These are phyloP conservation scores for Fraxinus cuspidata DNA, from an alignment of 257 asterid species.

Conservation along the genomic window DNA sequence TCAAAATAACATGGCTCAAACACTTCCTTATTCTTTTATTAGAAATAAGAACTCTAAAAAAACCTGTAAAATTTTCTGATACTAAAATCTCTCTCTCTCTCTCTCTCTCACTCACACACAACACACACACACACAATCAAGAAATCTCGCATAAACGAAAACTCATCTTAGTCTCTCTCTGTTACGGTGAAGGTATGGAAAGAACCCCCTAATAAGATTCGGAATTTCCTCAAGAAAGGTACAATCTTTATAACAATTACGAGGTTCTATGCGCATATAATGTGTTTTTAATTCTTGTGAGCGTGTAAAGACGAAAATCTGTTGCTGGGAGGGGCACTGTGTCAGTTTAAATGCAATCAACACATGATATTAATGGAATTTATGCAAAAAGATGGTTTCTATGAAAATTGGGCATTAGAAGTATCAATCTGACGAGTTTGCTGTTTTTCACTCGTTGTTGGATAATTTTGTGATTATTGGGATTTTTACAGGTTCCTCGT, in stretches of 20 bases:
- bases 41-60: no score
- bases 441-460: neutral
- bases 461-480: neutral
- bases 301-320: neutral
- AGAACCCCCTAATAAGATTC: conserved; percentile 14
- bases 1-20: no score
- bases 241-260: conserved; percentile 9
- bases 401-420: conserved; percentile 10
- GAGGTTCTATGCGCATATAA: neutral
- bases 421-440: neutral
- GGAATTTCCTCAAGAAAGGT: conserved; percentile 18
- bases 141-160: neutral
- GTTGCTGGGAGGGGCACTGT: conserved; percentile 6
- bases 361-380: neutral
- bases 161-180: neutral
- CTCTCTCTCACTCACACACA: no score
- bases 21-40: no score
- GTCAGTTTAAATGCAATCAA: neutral
- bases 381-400: neutral
- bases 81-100: no score
- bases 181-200: neutral
- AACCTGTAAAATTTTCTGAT: no score
- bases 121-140: neutral
- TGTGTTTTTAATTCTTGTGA: conserved; percentile 6
- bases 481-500: neutral